Evolutionary conservation across 306 rosid genomes (phyloP).

Genomic region (Lathyrus aphaca): DNA sequence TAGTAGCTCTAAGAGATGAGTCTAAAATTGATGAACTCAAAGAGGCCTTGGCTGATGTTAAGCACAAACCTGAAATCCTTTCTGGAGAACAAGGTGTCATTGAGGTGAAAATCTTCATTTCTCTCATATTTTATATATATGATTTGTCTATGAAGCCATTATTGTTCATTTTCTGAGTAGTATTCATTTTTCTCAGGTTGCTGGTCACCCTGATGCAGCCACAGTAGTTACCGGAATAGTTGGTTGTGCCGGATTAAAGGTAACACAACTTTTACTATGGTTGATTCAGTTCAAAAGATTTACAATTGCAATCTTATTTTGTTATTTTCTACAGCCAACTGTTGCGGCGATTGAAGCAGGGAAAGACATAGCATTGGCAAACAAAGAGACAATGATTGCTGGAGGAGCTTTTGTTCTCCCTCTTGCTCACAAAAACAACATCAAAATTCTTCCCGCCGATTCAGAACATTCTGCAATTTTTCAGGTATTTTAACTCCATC

Average conservation of each 20-base stretch:
- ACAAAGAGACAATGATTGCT: slow-evolving; percentile 95
- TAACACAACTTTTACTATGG: slow-evolving; percentile 13
- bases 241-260: slow-evolving; percentile 91
- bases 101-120: slow-evolving; percentile 56
- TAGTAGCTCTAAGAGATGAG: slow-evolving; percentile 80
- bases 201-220: slow-evolving; percentile 87
- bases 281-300: not conserved
- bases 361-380: slow-evolving; percentile 96
- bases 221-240: slow-evolving; percentile 92
- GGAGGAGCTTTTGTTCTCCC: slow-evolving; percentile 97
- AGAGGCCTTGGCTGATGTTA: slow-evolving; percentile 80
- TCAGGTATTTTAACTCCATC: slow-evolving; percentile 58
- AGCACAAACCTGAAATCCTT: slow-evolving; percentile 76
- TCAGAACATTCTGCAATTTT: slow-evolving; percentile 98
- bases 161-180: not conserved
- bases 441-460: slow-evolving; percentile 96
- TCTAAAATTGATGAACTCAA: slow-evolving; percentile 70
- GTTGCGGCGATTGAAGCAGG: slow-evolving; percentile 98
- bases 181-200: slow-evolving; percentile 61
- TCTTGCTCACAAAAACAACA: slow-evolving; percentile 86
- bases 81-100: slow-evolving; percentile 90
- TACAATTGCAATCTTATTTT: not conserved
- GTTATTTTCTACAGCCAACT: slow-evolving; percentile 66
- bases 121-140: not conserved
- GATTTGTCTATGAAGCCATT: slow-evolving; percentile 8